Conservation (phyloP, 768 basidiomycete species). For the Harrya chromipes region DNA sequence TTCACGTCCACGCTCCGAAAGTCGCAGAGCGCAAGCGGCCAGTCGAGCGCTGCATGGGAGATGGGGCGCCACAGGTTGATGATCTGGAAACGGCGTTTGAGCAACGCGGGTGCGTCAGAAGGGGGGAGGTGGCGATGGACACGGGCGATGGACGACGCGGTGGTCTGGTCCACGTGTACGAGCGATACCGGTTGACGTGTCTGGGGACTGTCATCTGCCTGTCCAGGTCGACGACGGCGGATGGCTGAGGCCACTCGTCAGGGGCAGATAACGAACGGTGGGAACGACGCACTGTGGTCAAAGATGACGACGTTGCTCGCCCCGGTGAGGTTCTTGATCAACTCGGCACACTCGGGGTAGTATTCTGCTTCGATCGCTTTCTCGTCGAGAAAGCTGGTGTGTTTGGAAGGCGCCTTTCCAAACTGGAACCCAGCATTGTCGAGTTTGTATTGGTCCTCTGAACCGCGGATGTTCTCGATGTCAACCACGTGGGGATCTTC, state of each 20-base stretch:
- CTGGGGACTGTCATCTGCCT: conserved; percentile 34
- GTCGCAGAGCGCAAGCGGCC: conserved; percentile 49
- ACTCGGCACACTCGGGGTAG: conserved; percentile 37
- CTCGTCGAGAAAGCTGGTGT: conserved; percentile 34
- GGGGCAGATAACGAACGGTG: background rate
- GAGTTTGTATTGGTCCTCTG: conserved; percentile 30
- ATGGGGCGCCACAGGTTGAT: conserved; percentile 57
- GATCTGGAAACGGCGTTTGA: conserved; percentile 48
- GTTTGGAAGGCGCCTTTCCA: conserved; percentile 20
- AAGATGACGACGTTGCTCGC: conserved; percentile 40
- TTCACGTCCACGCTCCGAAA: conserved; percentile 38
- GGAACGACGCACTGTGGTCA: conserved; percentile 34
- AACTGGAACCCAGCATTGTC: conserved; percentile 38
- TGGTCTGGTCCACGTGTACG: conserved; percentile 48
- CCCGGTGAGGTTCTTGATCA: conserved; percentile 38
- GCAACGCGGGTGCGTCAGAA: conserved; percentile 37
- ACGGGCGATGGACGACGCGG: conserved; percentile 36
- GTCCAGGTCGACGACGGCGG: conserved; percentile 39
- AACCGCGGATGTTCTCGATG: conserved; percentile 35
- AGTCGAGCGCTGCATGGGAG: conserved; percentile 42
- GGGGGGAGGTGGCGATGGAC: conserved; percentile 44
- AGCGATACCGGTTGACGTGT: conserved; percentile 42
- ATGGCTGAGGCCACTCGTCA: conserved; percentile 31
- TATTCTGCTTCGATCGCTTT: conserved; percentile 37
- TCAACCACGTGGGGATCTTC: conserved; percentile 10